A percentile compares a stretch with the other conserved stretches of the same genome.
phyloP scores from a whole-genome alignment of 2,329 filamentous ascomycete species.

The Cladobotryum protrusum region DNA sequence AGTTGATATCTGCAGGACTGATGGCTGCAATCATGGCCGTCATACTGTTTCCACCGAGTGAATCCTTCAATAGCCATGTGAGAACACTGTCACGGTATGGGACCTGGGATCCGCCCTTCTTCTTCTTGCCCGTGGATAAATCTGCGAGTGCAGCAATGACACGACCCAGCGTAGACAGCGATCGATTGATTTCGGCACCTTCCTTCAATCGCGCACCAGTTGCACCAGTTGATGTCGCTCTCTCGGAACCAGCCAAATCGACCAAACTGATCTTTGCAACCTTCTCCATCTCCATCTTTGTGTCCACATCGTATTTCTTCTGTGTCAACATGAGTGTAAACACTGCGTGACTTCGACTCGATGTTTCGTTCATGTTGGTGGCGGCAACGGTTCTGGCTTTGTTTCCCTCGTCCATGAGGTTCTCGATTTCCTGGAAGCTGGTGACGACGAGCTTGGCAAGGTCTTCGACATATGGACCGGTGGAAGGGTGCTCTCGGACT shows the following conservation, averaged over 20 bases:
- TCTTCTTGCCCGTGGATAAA: constrained; percentile 76
- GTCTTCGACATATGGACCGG: constrained; percentile 96
- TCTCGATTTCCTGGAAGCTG: constrained; percentile 91
- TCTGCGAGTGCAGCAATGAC: constrained; percentile 96
- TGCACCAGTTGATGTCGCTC: constrained; percentile 94
- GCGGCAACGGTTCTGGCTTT: constrained; percentile 96
- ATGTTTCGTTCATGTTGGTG: constrained; percentile 99
- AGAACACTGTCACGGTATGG: constrained; percentile 95
- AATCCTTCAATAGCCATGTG: constrained; percentile 96
- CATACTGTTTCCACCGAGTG: constrained; percentile 95
- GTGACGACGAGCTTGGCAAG: constrained; percentile 90
- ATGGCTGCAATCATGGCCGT: constrained; percentile 99
- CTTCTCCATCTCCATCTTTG: constrained; percentile 95
- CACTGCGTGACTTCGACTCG: constrained; percentile 94
- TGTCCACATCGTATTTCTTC: constrained; percentile 84
- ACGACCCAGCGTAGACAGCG: constrained; percentile 89
- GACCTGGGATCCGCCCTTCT: constrained; percentile 66
- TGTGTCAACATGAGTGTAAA: constrained; percentile 95
- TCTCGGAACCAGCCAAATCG: constrained; percentile 93
- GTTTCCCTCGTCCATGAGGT: constrained; percentile 98
- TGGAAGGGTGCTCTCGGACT: constrained; percentile 95
- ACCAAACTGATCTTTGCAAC: constrained; percentile 97
- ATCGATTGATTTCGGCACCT: constrained; percentile 97
- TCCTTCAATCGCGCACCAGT: constrained; percentile 94
- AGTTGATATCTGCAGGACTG: constrained; percentile 97